Percentiles rank a stretch among this genome's conserved stretches.
Conservation (phyloP, 108 stramenopile species). For the Seminavis robusta region DNA sequence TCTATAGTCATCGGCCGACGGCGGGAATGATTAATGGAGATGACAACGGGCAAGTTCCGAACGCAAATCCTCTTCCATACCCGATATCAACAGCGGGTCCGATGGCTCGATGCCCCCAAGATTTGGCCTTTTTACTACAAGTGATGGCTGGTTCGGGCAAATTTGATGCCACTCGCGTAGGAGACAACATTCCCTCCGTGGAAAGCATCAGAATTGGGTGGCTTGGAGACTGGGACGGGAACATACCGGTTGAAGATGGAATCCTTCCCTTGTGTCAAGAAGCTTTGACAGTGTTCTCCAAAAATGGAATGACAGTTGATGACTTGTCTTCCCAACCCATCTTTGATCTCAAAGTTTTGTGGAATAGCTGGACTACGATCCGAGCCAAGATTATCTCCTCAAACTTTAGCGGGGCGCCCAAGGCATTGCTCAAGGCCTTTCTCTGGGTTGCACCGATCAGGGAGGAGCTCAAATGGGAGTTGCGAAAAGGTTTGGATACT, state of each 20-base stretch:
- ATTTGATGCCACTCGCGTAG: conserved; percentile 36
- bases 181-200: neutral
- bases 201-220: conserved; percentile 34
- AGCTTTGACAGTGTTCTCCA: conserved; percentile 18
- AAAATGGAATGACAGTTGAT: conserved; percentile 3
- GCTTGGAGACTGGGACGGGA: conserved; percentile 51
- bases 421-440: conserved; percentile 8
- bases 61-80: conserved; percentile 20
- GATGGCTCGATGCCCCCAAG: conserved; percentile 47
- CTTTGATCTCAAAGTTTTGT: conserved; percentile 27
- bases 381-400: conserved; percentile 22
- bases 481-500: conserved; percentile 18
- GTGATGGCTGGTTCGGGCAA: conserved; percentile 27
- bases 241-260: conserved; percentile 42
- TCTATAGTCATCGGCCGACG: conserved; percentile 58
- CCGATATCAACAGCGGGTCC: conserved; percentile 53
- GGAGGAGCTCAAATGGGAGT: conserved; percentile 39
- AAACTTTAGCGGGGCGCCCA: conserved; percentile 1
- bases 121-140: conserved; percentile 42
- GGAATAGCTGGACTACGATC: conserved; percentile 41
- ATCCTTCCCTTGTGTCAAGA: conserved; percentile 25
- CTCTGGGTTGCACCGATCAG: conserved; percentile 21
- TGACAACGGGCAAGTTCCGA: conserved; percentile 3
- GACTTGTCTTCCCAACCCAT: conserved; percentile 4
- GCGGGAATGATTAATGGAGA: conserved; percentile 27